A percentile compares a stretch with the other conserved stretches of the same genome.
Conservation (phyloP, 495 filamentous ascomycete species). For the Lasiosphaeria miniovina region DNA sequence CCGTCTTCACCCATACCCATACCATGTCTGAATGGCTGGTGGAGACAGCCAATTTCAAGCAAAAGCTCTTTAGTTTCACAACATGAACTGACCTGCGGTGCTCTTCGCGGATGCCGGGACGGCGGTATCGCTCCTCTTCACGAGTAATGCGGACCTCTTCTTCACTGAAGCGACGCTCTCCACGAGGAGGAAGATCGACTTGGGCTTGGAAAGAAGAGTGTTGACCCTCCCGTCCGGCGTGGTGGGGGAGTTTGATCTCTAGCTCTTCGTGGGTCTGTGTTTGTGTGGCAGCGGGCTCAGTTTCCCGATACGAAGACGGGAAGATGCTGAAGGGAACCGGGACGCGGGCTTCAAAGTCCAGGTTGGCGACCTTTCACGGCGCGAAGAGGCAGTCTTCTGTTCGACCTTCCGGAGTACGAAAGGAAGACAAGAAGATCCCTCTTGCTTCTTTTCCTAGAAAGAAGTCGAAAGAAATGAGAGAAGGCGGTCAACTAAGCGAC, state of each 20-base stretch:
- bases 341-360: constrained; percentile 99
- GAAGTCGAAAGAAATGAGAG: constrained; percentile 45
- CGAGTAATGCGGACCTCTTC: constrained; percentile 77
- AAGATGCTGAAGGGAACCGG: constrained; percentile 99
- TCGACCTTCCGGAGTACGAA: constrained; percentile 91
- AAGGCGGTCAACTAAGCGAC: constrained; percentile 34
- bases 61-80: neutral
- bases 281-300: constrained; percentile 74
- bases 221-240: constrained; percentile 94
- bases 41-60: neutral
- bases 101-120: constrained; percentile 57
- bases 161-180: constrained; percentile 66
- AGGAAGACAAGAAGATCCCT: constrained; percentile 93
- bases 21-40: neutral
- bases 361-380: constrained; percentile 77
- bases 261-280: constrained; percentile 73
- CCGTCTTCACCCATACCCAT: neutral
- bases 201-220: constrained; percentile 61
- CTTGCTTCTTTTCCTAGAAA: constrained; percentile 62
- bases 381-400: constrained; percentile 74
- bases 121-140: constrained; percentile 64
- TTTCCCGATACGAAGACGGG: constrained; percentile 96
- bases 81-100: constrained; percentile 37
- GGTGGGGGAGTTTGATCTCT: constrained; percentile 75
- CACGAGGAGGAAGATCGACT: constrained; percentile 59